Evolutionary conservation across 1,284 basidiomycete genomes (phyloP), one percentile per base, ranked within the genome.

Genomic region (Heterobasidion occidentale): DNA sequence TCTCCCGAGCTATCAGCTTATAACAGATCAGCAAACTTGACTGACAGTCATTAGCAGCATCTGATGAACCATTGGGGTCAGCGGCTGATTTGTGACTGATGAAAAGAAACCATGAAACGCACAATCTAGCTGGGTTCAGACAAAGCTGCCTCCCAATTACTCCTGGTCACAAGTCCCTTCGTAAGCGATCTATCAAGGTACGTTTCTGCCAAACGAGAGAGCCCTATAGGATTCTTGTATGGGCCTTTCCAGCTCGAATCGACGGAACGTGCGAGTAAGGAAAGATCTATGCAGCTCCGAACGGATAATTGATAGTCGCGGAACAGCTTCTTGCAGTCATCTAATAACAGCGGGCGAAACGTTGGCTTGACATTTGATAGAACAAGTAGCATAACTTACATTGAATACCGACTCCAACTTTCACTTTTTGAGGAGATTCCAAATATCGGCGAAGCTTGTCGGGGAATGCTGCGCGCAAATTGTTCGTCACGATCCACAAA

Each of bases 11-110:
- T 9, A 68, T 58, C 9, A 88, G 70, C 36, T 65, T 72, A 46
- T 63, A 67, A 65, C 80, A 84, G 27, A 88, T 60, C 0, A 68
- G 60, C 59, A 78, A 77, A 9, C 79, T 83, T 2, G 84, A 77
- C 63, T 84, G 79, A 1, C 83, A 82, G 60, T 90, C 88, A 62
- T 88, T 87, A 36, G 79, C 80, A 7, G 88, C 88, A 68, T 90
- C 88, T 90, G 19, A 34, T 46, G 44, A 9, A 48, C 11, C n/a
- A 46, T 55, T 56, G 12, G 42, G 57, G 20, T 34, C 19, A 51
- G 7, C 7, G 17, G 38, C 38, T 42, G 3, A 52, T 27, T 6
- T 27, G 27, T 27, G 27, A 27, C 27, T 27, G 27, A 9, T 17
- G 36, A 15, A 20, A 36, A 42, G 9, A 14, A 4, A 46, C 59